Evolutionary conservation across 352 stramenopile genomes (phyloP), one percentile per base, ranked within the genome.

Genomic region (Aphanomyces stellatus): DNA sequence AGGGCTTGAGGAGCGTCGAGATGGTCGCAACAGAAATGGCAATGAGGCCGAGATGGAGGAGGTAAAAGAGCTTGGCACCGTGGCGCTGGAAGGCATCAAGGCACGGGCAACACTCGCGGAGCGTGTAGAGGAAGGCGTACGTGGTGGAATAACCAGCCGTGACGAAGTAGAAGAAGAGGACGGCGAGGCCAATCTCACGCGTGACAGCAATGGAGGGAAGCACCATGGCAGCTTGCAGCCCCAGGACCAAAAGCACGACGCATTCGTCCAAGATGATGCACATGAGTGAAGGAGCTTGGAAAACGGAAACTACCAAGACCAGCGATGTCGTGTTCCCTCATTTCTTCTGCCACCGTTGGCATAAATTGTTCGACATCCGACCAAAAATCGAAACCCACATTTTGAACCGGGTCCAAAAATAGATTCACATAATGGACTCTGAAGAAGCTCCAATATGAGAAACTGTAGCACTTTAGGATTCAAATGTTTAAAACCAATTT

Each of bases 241-340:
- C 37, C 2, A 64, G 55, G n/a, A 64, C 40, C 19, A 64, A 22
- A 30, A 64, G 37, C 55, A 64, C 31, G 33, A 64, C 19, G 55
- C 55, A 64, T 27, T 64, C 55, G 55, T 64, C 55, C 33, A 64
- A 34, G 24, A 64, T 64, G 55, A 64, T 64, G 40, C 55, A 64
- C 55, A 64, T 64, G 55, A 17, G 22, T 40, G 22, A 19, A 19
- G 25, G 4, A 25, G 48, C 48, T 51, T 51, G 42, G n/a, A n/a
- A n/a, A n/a, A 24, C 13, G 8, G 19, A 51, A 25, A 24, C 42
- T 24, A 22, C 42, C 42, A 22, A 51, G 8, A 8, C 8, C 37
- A 43, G 8, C 37, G 37, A 17, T 17, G 37, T 43, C 8, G 37
- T 43, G 37, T 8, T 43, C 37, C 8, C 37, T 8, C 8, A 17